Evolutionary conservation across 441 rosid genomes (phyloP).

Genomic region (Raphanus hybrid): DNA sequence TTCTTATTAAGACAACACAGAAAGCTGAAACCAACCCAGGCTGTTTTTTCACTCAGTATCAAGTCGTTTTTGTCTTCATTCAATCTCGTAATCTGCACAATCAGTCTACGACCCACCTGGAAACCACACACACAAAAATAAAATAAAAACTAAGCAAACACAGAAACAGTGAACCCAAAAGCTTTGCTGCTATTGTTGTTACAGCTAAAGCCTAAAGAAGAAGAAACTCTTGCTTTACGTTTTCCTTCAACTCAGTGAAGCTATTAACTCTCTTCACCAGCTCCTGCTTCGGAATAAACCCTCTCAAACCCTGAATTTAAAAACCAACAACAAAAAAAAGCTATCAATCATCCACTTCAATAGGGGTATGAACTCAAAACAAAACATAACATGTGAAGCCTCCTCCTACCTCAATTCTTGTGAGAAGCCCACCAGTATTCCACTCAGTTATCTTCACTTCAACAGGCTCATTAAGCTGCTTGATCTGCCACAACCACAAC

Average conservation of each 20-base stretch:
- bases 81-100: constrained; percentile 64
- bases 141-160: constrained; percentile 17
- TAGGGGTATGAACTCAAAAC: not conserved
- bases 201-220: constrained; percentile 17
- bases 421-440: constrained; percentile 90
- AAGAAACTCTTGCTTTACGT: constrained; percentile 57
- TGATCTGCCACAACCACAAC: constrained; percentile 58
- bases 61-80: constrained; percentile 82
- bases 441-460: constrained; percentile 85
- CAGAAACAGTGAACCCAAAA: constrained; percentile 2
- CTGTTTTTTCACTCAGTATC: constrained; percentile 76
- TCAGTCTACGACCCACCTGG: constrained; percentile 69
- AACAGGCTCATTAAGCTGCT: constrained; percentile 77
- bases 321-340: constrained; percentile 9
- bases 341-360: not conserved
- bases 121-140: constrained; percentile 7
- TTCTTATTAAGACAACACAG: not conserved
- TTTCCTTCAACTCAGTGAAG: constrained; percentile 88
- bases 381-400: constrained; percentile 15
- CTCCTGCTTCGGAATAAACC: constrained; percentile 89
- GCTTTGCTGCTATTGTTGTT: not conserved
- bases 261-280: constrained; percentile 72
- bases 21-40: constrained; percentile 65
- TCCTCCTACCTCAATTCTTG: constrained; percentile 75
- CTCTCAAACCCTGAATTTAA: constrained; percentile 76